These are phyloP conservation scores for Ophiognomonia clavigignenti-juglandacearum DNA, from an alignment of 2,329 filamentous ascomycete genomes.

Conservation along the genomic window DNA sequence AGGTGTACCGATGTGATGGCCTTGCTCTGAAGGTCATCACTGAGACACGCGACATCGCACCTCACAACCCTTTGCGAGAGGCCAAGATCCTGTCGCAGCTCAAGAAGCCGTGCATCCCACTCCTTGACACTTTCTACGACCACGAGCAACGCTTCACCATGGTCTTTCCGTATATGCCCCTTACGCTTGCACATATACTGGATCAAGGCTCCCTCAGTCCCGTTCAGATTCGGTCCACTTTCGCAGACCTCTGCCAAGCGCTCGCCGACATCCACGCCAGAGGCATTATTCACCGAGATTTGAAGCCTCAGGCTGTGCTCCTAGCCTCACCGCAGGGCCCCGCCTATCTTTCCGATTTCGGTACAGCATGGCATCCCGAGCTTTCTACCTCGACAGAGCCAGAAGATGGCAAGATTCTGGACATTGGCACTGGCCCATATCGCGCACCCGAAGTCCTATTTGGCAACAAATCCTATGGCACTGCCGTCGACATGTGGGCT, in stretches of 20 bases:
- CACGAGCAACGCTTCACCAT: constrained; percentile 68
- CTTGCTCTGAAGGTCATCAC: constrained; percentile 82
- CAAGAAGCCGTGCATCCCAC: constrained; percentile 53
- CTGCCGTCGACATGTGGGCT: constrained; percentile 82
- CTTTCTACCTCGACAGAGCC: constrained; percentile 58
- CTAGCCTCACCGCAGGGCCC: constrained; percentile 63
- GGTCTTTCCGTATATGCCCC: constrained; percentile 77
- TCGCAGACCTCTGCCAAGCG: constrained; percentile 63
- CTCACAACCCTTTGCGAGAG: constrained; percentile 80
- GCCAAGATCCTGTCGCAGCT: constrained; percentile 64
- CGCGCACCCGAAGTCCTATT: constrained; percentile 88
- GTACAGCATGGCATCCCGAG: constrained; percentile 76
- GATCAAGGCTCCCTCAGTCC: constrained; percentile 35
- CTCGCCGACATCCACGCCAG: constrained; percentile 66
- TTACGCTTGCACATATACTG: constrained; percentile 67
- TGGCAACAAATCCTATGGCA: constrained; percentile 68
- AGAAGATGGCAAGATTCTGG: constrained; percentile 68
- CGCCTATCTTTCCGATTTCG: constrained; percentile 84
- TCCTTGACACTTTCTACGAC: constrained; percentile 71
- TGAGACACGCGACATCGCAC: constrained; percentile 65
- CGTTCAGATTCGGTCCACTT: constrained; percentile 40
- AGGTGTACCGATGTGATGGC: constrained; percentile 66
- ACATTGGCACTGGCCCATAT: constrained; percentile 91
- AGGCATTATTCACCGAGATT: constrained; percentile 84
- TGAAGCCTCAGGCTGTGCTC: constrained; percentile 89